A percentile compares a stretch with the other conserved stretches of the same genome.
Evolutionary conservation across 345 rosid genomes (phyloP).

Genomic region (Syzygium grande): DNA sequence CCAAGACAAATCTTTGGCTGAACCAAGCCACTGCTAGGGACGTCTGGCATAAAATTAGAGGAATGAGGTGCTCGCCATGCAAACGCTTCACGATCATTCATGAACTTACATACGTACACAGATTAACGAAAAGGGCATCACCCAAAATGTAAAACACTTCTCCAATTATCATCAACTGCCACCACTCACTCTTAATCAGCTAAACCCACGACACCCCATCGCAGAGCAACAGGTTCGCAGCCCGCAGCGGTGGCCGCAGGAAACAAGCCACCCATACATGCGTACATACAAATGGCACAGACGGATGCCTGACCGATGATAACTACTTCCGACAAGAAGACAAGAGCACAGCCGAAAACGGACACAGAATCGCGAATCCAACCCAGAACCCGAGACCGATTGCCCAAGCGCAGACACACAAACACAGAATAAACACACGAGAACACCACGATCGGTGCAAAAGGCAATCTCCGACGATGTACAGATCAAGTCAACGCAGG

Average conservation of each 20-base stretch:
- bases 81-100: background rate
- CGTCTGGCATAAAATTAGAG: background rate
- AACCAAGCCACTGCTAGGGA: background rate
- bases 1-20: background rate
- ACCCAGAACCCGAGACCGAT: background rate
- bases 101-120: background rate
- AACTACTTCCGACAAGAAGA: background rate
- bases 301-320: background rate
- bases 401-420: background rate
- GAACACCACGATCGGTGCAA: background rate
- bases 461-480: background rate
- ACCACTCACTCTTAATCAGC: background rate
- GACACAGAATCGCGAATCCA: background rate
- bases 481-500: background rate
- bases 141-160: background rate
- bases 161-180: background rate
- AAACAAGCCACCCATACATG: background rate
- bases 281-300: background rate
- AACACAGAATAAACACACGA: background rate
- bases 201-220: background rate
- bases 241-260: background rate
- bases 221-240: background rate
- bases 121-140: background rate
- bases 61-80: background rate
- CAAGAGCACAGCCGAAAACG: background rate